Percentiles rank a stretch among this genome's conserved stretches.
These are phyloP conservation scores for Penicillium fuscoglaucum DNA, from an alignment of 2,329 filamentous ascomycete species.

Conservation along the genomic window DNA sequence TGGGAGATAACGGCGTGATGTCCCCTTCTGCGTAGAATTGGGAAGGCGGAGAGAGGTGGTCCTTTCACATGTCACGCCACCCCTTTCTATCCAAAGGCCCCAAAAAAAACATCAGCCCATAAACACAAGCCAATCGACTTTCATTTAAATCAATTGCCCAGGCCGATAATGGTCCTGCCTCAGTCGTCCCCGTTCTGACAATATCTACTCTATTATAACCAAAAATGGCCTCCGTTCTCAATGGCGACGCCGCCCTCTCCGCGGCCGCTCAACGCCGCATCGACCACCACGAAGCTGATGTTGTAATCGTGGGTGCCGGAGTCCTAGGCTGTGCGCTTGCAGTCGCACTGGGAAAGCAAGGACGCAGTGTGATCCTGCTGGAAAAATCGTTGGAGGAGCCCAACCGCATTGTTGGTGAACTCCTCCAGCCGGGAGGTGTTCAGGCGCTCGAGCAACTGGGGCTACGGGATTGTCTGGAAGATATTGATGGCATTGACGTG, in stretches of 20 bases:
- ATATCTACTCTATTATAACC: slow-evolving; percentile 12
- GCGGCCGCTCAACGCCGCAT: slow-evolving; percentile 49
- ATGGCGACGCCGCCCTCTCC: slow-evolving; percentile 28
- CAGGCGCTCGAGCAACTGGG: slow-evolving; percentile 77
- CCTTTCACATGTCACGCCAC: slow-evolving; percentile 39
- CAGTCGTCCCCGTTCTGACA: slow-evolving; percentile 16
- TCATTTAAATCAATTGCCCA: slow-evolving; percentile 25
- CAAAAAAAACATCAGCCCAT: slow-evolving; percentile 26
- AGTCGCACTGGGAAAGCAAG: slow-evolving; percentile 80
- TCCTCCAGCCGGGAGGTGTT: slow-evolving; percentile 90
- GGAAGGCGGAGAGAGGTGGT: slow-evolving; percentile 14
- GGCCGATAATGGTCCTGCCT: slow-evolving; percentile 19
- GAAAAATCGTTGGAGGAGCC: slow-evolving; percentile 89
- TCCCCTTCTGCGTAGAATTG: slow-evolving; percentile 10
- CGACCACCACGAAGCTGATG: slow-evolving; percentile 67
- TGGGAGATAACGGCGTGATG: slow-evolving; percentile 3
- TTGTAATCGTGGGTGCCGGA: slow-evolving; percentile 89
- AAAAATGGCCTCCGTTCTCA: slow-evolving; percentile 28
- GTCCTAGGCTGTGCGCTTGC: slow-evolving; percentile 86
- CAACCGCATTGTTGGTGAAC: slow-evolving; percentile 91
- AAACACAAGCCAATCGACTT: slow-evolving; percentile 8
- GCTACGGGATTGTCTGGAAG: slow-evolving; percentile 77
- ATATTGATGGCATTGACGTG: slow-evolving; percentile 80
- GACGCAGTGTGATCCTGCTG: slow-evolving; percentile 83
- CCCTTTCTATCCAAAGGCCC: slow-evolving; percentile 14